Evolutionary conservation across 2,329 filamentous ascomycete species (phyloP).

Genomic region (Aspergillus melleus): DNA sequence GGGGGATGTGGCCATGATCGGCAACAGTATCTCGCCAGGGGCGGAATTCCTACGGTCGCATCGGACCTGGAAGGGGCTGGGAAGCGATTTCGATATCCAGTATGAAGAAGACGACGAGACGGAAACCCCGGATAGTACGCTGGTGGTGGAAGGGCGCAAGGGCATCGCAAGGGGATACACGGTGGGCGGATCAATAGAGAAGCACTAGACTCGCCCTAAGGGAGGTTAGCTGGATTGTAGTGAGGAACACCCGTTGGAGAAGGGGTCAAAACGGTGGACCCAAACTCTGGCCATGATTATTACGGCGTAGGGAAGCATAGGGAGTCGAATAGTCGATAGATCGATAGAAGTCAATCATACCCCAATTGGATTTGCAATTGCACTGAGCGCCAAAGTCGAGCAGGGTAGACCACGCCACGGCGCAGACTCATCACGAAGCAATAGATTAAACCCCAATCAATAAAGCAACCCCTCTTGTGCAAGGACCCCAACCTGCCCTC

Average conservation of each 20-base stretch:
- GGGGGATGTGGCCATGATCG: conserved; percentile 76
- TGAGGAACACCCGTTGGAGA: neutral
- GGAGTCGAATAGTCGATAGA: neutral
- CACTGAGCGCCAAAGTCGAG: too few species aligned
- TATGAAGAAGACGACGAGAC: conserved; percentile 58
- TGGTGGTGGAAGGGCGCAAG: conserved; percentile 80
- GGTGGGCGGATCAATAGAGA: conserved; percentile 60
- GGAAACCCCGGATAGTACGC: conserved; percentile 50
- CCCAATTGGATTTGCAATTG: neutral
- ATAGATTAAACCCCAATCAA: neutral
- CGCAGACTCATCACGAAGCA: neutral
- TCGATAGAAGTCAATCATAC: neutral
- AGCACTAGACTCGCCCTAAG: conserved; percentile 26
- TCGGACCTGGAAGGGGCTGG: conserved; percentile 87
- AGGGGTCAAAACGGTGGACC: neutral
- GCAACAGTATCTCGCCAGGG: conserved; percentile 84
- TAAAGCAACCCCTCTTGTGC: neutral
- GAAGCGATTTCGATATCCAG: conserved; percentile 72
- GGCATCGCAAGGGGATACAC: conserved; percentile 88
- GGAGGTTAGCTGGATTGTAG: neutral
- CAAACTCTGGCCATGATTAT: too few species aligned
- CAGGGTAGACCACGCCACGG: neutral
- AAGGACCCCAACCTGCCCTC: neutral
- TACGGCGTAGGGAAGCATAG: neutral
- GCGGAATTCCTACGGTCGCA: conserved; percentile 82